phyloP scores from a whole-genome alignment of 768 basidiomycete species.

The Tephrocybe sp. region DNA sequence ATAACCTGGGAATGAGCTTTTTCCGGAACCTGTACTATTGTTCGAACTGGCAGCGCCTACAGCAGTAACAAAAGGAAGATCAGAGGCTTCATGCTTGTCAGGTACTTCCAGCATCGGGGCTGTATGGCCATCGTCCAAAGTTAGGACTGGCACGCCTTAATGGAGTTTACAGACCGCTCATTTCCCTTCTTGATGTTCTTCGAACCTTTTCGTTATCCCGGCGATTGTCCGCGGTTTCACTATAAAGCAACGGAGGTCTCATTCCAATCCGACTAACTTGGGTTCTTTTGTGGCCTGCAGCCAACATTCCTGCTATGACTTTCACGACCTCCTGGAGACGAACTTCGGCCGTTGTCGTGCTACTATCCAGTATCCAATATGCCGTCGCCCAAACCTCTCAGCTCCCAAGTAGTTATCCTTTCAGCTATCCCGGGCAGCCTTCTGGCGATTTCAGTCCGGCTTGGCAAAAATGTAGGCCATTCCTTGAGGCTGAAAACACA shows the following conservation, averaged over 20 bases:
- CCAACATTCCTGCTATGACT: constrained; percentile 5
- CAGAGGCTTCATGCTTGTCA: background rate
- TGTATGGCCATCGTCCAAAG: background rate
- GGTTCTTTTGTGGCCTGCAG: too few species aligned
- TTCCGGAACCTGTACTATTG: too few species aligned
- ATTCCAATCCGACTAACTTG: too few species aligned
- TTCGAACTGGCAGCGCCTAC: background rate
- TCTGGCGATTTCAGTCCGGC: constrained; percentile 45
- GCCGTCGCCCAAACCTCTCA: constrained; percentile 15
- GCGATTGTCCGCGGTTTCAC: background rate
- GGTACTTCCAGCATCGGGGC: background rate
- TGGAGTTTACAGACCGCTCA: background rate
- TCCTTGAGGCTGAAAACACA: background rate
- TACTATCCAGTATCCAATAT: constrained; percentile 22
- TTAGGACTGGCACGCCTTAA: constrained; percentile 7
- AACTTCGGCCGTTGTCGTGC: constrained; percentile 19
- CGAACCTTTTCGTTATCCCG: constrained; percentile 3
- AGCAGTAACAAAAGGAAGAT: constrained; percentile 4
- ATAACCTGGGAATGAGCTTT: constrained; percentile 5
- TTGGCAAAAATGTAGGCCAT: constrained; percentile 61
- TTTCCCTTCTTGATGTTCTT: background rate
- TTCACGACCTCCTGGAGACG: constrained; percentile 24
- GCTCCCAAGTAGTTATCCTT: constrained; percentile 45
- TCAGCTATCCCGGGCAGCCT: constrained; percentile 45
- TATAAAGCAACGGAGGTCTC: too few species aligned